phyloP scores from a whole-genome alignment of 202 grass and related monocot genomes.

The Zoysia matrella region DNA sequence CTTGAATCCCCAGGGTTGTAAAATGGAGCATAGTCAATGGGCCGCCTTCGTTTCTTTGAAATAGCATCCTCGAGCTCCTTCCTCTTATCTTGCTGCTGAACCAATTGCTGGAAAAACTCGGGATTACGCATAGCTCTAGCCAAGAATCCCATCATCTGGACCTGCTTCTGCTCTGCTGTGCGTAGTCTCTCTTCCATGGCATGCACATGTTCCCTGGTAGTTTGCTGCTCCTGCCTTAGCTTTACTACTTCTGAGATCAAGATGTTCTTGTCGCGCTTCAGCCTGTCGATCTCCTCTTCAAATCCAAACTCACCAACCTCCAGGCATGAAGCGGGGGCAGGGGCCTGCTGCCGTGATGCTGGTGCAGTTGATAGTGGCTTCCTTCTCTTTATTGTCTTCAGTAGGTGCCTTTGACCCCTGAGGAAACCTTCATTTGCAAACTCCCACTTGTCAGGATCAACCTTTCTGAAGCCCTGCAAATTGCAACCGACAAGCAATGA shows the following conservation, averaged over 20 bases:
- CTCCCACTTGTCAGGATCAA: too few relatives aligned
- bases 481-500: slow-evolving; percentile 32
- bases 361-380: too few relatives aligned
- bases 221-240: slow-evolving; percentile 78
- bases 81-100: slow-evolving; percentile 74
- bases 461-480: slow-evolving; percentile 40
- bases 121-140: too few relatives aligned
- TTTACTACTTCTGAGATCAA: slow-evolving; percentile 82
- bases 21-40: slow-evolving; percentile 62
- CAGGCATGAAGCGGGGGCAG: too few relatives aligned
- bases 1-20: slow-evolving; percentile 43
- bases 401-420: too few relatives aligned
- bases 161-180: too few relatives aligned
- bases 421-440: too few relatives aligned
- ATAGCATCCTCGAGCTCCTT: slow-evolving; percentile 82
- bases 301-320: slow-evolving; percentile 61
- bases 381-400: too few relatives aligned
- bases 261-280: slow-evolving; percentile 78
- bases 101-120: slow-evolving; percentile 16
- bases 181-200: too few relatives aligned
- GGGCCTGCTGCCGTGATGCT: too few relatives aligned
- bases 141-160: too few relatives aligned
- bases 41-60: slow-evolving; percentile 83
- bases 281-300: slow-evolving; percentile 76
- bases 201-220: background rate